Evolutionary conservation across 2,329 filamentous ascomycete genomes (phyloP).

Genomic region (Claviceps humidiphila): DNA sequence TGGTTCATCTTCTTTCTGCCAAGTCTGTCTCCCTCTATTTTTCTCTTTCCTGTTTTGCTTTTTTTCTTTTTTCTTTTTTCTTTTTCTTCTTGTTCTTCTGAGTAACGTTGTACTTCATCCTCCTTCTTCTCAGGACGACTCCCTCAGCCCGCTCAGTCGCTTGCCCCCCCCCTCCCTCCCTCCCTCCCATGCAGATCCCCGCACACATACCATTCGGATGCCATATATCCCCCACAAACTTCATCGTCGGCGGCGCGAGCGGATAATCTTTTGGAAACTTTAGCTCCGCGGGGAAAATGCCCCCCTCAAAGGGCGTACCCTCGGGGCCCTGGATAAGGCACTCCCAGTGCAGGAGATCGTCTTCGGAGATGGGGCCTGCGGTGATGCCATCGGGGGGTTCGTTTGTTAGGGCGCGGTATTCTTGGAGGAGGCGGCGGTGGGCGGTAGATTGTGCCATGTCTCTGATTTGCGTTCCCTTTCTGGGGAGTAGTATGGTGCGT

Average conservation of each 20-base stretch:
- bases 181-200: not conserved
- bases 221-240: constrained; percentile 86
- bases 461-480: not conserved
- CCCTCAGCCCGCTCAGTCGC: too few species aligned
- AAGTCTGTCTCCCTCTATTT: not conserved
- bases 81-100: not conserved
- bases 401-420: constrained; percentile 88
- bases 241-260: constrained; percentile 91
- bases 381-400: constrained; percentile 97
- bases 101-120: too few species aligned
- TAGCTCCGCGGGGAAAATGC: constrained; percentile 87
- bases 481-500: not conserved
- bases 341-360: constrained; percentile 94
- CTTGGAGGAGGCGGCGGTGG: constrained; percentile 77
- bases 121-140: too few species aligned
- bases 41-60: not conserved
- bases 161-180: too few species aligned
- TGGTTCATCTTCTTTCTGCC: too few species aligned
- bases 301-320: constrained; percentile 90
- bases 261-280: constrained; percentile 95
- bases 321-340: constrained; percentile 91
- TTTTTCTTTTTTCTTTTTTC: not conserved
- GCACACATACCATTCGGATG: constrained; percentile 70
- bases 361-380: constrained; percentile 82
- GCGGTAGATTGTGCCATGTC: constrained; percentile 48